Evolutionary conservation across 805 yeast species (phyloP).

Genomic region (Lachancea fermentati): DNA sequence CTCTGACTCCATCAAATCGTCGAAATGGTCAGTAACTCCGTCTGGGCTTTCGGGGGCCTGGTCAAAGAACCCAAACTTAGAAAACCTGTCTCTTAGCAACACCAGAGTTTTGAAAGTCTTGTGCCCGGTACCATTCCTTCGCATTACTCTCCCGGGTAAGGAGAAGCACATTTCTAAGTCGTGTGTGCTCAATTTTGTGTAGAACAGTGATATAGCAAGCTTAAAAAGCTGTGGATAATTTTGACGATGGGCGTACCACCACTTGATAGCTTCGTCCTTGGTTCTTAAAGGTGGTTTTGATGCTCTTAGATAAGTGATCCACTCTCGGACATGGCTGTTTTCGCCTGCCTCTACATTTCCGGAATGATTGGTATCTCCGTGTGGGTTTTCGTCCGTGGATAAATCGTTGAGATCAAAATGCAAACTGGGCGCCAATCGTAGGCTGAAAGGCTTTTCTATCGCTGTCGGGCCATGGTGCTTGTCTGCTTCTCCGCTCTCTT

Average conservation of each 20-base stretch:
- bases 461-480: not conserved
- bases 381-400: not conserved
- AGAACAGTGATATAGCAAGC: conserved; percentile 9
- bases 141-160: conserved; percentile 1
- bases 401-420: not conserved
- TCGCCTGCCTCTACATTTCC: no score
- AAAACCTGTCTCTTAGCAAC: conserved; percentile 9
- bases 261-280: conserved; percentile 5
- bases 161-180: conserved; percentile 8
- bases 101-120: conserved; percentile 5
- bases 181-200: conserved; percentile 9
- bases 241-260: conserved; percentile 9
- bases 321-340: conserved; percentile 1
- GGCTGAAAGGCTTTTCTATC: not conserved
- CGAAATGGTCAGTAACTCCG: no score
- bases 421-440: not conserved
- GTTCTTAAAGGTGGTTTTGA: conserved; percentile 2
- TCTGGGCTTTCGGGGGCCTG: no score
- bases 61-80: conserved; percentile 7
- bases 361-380: not conserved
- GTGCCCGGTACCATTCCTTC: conserved; percentile 4
- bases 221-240: conserved; percentile 8
- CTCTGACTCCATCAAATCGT: no score
- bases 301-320: conserved; percentile 3
- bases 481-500: not conserved